Conservation (phyloP, 805 yeast genomes). For the Clavispora phyllophila region DNA sequence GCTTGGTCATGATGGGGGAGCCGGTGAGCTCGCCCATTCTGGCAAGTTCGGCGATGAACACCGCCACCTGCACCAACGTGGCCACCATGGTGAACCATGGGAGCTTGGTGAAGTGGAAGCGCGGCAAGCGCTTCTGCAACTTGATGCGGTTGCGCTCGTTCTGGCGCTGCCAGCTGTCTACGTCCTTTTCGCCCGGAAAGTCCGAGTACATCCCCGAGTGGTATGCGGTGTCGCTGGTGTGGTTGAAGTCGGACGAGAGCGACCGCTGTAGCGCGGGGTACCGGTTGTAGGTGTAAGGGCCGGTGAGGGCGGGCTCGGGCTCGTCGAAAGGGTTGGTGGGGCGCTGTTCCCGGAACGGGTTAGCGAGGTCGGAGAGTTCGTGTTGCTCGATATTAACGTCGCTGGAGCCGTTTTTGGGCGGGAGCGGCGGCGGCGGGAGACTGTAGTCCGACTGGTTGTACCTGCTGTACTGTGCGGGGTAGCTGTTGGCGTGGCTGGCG, state of each 20-base stretch:
- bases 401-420: not conserved
- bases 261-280: not conserved
- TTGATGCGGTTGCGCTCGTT: conserved; percentile 13
- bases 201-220: not conserved
- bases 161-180: not conserved
- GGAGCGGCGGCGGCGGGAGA: not conserved
- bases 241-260: not conserved
- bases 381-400: not conserved
- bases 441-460: not conserved
- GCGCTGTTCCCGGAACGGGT: not conserved
- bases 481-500: not conserved
- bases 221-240: not conserved
- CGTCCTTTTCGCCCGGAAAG: not conserved
- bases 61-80: conserved; percentile 44
- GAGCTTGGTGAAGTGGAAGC: conserved; percentile 21
- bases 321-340: not conserved
- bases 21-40: conserved; percentile 58
- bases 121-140: conserved; percentile 13
- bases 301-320: not conserved
- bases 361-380: not conserved
- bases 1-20: conserved; percentile 59
- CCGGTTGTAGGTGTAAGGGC: not conserved
- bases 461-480: not conserved
- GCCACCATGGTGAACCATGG: conserved; percentile 40
- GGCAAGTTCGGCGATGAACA: conserved; percentile 59